Evolutionary conservation across 169 alveolate species (phyloP).

Genomic region (Cytauxzoon felis): DNA sequence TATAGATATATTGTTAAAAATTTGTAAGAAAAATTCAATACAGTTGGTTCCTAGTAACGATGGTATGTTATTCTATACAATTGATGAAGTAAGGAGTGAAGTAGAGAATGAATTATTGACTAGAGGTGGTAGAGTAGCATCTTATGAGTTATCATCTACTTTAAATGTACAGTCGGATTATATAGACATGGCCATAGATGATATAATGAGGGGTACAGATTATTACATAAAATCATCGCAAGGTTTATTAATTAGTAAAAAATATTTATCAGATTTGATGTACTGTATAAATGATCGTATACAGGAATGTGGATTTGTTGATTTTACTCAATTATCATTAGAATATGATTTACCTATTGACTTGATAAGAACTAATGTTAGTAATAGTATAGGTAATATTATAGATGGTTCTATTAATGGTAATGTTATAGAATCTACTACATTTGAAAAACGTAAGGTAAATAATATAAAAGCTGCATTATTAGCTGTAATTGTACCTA

Average conservation of each 20-base stretch:
- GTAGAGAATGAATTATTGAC: constrained; percentile 19
- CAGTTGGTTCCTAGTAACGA: constrained; percentile 29
- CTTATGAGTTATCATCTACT: constrained; percentile 31
- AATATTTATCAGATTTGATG: constrained; percentile 27
- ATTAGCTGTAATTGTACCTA: constrained; percentile 48
- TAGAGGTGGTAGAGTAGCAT: constrained; percentile 44
- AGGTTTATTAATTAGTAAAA: constrained; percentile 29
- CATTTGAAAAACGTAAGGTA: constrained; percentile 38
- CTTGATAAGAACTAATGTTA: constrained; percentile 14
- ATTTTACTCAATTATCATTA: constrained; percentile 37
- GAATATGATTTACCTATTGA: constrained; percentile 60
- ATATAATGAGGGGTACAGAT: constrained; percentile 8
- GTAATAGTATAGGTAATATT: not conserved
- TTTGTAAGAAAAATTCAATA: constrained; percentile 44
- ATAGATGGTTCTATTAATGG: constrained; percentile 48
- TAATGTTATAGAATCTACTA: constrained; percentile 28
- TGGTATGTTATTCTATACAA: constrained; percentile 49
- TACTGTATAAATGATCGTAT: constrained; percentile 21
- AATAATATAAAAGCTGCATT: constrained; percentile 41
- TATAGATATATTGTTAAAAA: constrained; percentile 53
- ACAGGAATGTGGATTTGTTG: constrained; percentile 51
- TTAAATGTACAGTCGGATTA: constrained; percentile 46
- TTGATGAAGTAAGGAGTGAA: constrained; percentile 41
- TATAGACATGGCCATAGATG: constrained; percentile 30
- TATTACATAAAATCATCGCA: constrained; percentile 14